Base-by-base conservation (phyloP, 495 filamentous ascomycete genomes). In the Pseudomonodictys pantanalensis region DNA sequence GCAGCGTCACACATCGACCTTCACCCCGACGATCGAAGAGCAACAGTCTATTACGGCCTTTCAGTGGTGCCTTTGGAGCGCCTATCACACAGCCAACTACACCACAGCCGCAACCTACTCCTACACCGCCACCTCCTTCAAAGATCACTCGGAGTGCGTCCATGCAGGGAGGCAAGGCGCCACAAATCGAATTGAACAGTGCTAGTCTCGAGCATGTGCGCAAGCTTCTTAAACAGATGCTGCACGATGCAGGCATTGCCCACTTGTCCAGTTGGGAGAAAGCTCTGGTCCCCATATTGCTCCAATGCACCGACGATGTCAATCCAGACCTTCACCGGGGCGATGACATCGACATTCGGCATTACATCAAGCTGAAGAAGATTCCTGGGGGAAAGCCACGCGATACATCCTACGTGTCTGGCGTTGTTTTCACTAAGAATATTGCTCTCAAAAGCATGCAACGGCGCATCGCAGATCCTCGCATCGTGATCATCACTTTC, bases 291-390 rank as follows among this genome's bases (percentile, higher is more conserved):
- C 95, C 95, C 11, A 95, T 97, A 49, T 76, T 99, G 1, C 77
- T 97, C 17, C 88, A 91, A 60, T 92, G 91, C 58, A 92, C 92
- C 0, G 91, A 96, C 64, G 93, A 96, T 66, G 91, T 99, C 18
- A 89, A 96, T 64, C 95, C 95, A 3, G 85, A 97, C 71, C 86
- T 96, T 22, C 85, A 91, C 48, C 79, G 79, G 44, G 90, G 90
- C 1, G 95, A 99, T 67, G 89, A 92, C 66, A 96, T 97, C 75
- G 92, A 99, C 71, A 96, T 99, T 59, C 83, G 93, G n/a, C 92
- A 97, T 67, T 99, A 96, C 67, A 87, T 99, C 42, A 99, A 99
- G 72, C 75, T 99, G 20, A 99, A 99, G 68, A 95, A 95, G 69
- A 91, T 97, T 5, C 87, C 91, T 1, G 92, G 92, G 18, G 93